Percentiles rank a stretch among this genome's conserved stretches.
phyloP scores from a whole-genome alignment of 257 asterid genomes.

The Rhazya stricta region DNA sequence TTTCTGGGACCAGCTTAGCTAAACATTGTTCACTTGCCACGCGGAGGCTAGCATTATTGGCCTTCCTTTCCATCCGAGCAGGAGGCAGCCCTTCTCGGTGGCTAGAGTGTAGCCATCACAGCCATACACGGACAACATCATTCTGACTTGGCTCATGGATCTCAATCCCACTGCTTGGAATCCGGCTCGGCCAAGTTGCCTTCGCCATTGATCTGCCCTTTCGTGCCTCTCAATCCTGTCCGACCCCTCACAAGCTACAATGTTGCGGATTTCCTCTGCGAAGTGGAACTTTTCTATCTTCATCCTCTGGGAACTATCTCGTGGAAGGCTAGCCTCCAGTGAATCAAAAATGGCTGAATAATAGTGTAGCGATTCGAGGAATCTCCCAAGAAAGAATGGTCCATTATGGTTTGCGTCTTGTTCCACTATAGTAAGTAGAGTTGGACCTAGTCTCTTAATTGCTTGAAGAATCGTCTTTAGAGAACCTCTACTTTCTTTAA shows the following conservation, averaged over 20 bases:
- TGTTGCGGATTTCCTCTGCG: conserved; percentile 44
- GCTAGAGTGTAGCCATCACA: conserved; percentile 42
- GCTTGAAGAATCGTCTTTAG: conserved; percentile 44
- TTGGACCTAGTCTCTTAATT: conserved; percentile 42
- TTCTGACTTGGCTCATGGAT: conserved; percentile 30
- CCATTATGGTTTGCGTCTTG: conserved; percentile 68
- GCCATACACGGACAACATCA: conserved; percentile 39
- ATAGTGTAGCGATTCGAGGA: conserved; percentile 56
- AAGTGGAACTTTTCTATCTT: conserved; percentile 41
- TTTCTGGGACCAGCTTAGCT: not conserved
- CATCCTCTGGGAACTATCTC: conserved; percentile 34
- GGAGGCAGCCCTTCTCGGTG: conserved; percentile 52
- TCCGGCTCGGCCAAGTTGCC: conserved; percentile 51
- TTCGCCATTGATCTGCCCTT: conserved; percentile 59
- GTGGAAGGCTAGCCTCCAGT: conserved; percentile 38
- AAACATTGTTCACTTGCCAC: conserved; percentile 29
- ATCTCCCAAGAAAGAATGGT: conserved; percentile 53
- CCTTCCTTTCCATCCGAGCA: conserved; percentile 71
- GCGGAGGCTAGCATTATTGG: conserved; percentile 60
- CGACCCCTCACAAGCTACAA: conserved; percentile 50
- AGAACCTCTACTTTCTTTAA: conserved; percentile 50
- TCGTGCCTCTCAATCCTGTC: conserved; percentile 53
- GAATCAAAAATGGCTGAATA: conserved; percentile 64
- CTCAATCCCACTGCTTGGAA: conserved; percentile 40
- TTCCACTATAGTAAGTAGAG: conserved; percentile 47